Evolutionary conservation across 768 basidiomycete genomes (phyloP), one percentile per base, ranked within the genome.

Genomic region (Termitomyces sp.): DNA sequence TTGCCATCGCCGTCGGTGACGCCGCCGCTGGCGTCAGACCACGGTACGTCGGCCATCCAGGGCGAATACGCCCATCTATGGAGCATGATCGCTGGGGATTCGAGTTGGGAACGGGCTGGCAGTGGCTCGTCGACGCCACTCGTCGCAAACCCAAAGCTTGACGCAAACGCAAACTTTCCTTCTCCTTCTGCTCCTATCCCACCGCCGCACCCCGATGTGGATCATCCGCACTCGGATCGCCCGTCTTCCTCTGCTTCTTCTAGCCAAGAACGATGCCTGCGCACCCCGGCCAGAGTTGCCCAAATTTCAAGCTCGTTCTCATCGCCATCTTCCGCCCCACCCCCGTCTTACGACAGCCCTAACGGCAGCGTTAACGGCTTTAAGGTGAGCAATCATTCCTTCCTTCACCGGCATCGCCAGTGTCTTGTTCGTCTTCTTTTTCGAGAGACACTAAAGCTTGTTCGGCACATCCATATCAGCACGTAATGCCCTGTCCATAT

Each of bases 31-130:
- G 40, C n/a, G 2, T n/a, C 17, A 3, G 40, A 41, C n/a, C 40
- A 41, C n/a, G n/a, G n/a, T 1, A 19, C 40, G n/a, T 8, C 40
- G 40, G 48, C 52, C 17, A 58, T 56, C 8, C 60, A 57, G 15
- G 64, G 60, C n/a, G 62, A 62, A 50, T 59, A 58, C 38, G 56
- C 54, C 0, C 57, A 62, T 28, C 30, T 62, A 26, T 64, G 63
- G 63, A 60, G 59, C 28, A 58, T 62, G 44, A 59, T 59, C 8
- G 54, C 55, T 26, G 50, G 54, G 48, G 56, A 54, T 4, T 23
- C 23, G 23, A 23, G 23, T 23, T 23, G 23, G 23, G 56, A 58
- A 31, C 50, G 21, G 17, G 37, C 15, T 38, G 37, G 37, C 5
- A 38, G 37, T 38, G 37, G 12, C 15, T 15, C 15, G 5, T 38